Evolutionary conservation across 2,329 filamentous ascomycete genomes (phyloP), one percentile per base, ranked within the genome.

Genomic region (Nothopassalora personata): DNA sequence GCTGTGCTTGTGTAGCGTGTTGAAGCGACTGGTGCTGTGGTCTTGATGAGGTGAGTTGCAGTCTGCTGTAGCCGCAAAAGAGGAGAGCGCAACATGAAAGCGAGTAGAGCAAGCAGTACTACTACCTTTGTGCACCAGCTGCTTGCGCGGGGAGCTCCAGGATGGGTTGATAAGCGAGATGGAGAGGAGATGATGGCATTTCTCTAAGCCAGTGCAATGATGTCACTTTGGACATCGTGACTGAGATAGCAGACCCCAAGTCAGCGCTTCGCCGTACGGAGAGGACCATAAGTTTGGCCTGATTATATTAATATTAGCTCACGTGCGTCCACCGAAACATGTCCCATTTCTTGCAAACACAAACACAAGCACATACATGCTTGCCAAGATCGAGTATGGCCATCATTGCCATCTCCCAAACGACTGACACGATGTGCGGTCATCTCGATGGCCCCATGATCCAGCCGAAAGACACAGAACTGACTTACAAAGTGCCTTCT

Each of bases 11-110:
- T 59, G 45, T 61, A 61, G 34, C 43, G n/a, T 52, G 56, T 59
- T 15, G 36, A 56, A 1, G 57, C 53, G 36, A 59, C 47, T 46
- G 59, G 43, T 53, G 60, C 60, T 36, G 64, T 60, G 43, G 61
- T 56, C 33, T 61, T 58, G 55, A 64, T 51, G 30, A 70, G 56
- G 46, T 70, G 63, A 36, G 53, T 60, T 27, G 64, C 54, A 19
- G 67, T 69, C 53, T 68, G 66, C 46, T 69, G 65, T n/a, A 69
- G 45, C 50, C 66, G 57, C 31, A 60, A 56, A n/a, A 70, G 56
- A 55, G 66, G 67, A 52, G 64, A 56, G 30, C 64, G 62, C 39
- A 70, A 65, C 66, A 70, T 69, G 64, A 65, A 58, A 27, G 61
- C 57, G 48, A 68, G 54, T 47, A 66, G 60, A 23, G 62, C 52